These are phyloP conservation scores for Phytophthora ramorum DNA, from an alignment of 352 stramenopile genomes.

Conservation along the genomic window DNA sequence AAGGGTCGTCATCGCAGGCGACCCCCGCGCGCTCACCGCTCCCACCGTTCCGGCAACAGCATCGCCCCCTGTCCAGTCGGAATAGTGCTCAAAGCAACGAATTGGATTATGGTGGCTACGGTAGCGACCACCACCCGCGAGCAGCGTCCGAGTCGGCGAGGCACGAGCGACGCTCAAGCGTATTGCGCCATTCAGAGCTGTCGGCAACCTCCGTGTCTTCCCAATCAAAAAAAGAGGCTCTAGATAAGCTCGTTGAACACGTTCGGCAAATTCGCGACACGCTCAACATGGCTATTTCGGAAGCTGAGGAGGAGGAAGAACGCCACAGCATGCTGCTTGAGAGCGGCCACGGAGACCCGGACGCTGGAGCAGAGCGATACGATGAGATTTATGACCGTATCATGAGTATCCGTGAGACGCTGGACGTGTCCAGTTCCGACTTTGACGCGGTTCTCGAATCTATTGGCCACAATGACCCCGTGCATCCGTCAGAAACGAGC, in stretches of 20 bases:
- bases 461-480: constrained; percentile 29
- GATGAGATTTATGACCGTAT: constrained; percentile 62
- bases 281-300: constrained; percentile 69
- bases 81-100: constrained; percentile 18
- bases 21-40: constrained; percentile 25
- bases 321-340: constrained; percentile 35
- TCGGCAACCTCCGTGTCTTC: constrained; percentile 37
- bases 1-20: constrained; percentile 10
- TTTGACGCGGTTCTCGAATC: constrained; percentile 54
- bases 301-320: constrained; percentile 57
- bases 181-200: constrained; percentile 39
- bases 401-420: constrained; percentile 54
- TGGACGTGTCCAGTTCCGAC: constrained; percentile 55
- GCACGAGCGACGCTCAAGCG: constrained; percentile 16
- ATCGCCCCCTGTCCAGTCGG: constrained; percentile 13
- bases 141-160: constrained; percentile 16
- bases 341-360: constrained; percentile 27
- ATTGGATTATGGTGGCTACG: constrained; percentile 15
- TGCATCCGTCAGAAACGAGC: constrained; percentile 19
- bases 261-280: constrained; percentile 75
- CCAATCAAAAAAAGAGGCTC: constrained; percentile 45
- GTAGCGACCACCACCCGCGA: constrained; percentile 19
- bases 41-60: constrained; percentile 28
- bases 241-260: constrained; percentile 66
- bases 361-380: constrained; percentile 36